Percentiles rank a stretch among this genome's conserved stretches.
These are phyloP conservation scores for rapeseed (Brassica napus) DNA, from an alignment of 345 rosid genomes.

Conservation along the genomic window Da-Ae NC_063443.1:11409501-11410000, in stretches of 20 bases:
- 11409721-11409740: background rate
- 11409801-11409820: background rate
- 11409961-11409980: slow-evolving; percentile 3
- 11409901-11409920: background rate
- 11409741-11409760: background rate
- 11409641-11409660: background rate
- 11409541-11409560: slow-evolving; percentile 15
- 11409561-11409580: background rate
- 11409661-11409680: background rate
- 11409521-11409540: slow-evolving; percentile 12
- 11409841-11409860: background rate
- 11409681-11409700: background rate
- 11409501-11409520: slow-evolving; percentile 12
- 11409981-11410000: slow-evolving; percentile 19
- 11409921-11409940: background rate
- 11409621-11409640: background rate
- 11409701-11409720: background rate
- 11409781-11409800: background rate
- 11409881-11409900: background rate
- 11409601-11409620: background rate
- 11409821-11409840: background rate
- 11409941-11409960: slow-evolving; percentile 16
- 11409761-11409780: background rate
- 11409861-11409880: background rate
- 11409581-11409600: slow-evolving; percentile 2